These are phyloP conservation scores for Ustilaginoidea virens DNA, from an alignment of 2,329 filamentous ascomycete species.

Conservation along the genomic window DNA sequence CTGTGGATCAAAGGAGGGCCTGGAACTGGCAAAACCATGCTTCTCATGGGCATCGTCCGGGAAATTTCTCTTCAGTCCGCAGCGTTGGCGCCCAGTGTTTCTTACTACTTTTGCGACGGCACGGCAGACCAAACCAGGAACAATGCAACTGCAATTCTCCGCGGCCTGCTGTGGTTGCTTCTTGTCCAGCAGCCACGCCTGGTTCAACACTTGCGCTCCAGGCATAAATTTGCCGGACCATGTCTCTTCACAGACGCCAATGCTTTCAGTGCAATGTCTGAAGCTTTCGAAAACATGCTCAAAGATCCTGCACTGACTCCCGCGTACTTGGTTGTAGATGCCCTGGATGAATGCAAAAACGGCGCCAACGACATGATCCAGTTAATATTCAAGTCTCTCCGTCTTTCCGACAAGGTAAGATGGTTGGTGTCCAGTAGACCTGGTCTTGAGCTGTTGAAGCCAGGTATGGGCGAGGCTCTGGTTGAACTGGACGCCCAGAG, in stretches of 20 bases:
- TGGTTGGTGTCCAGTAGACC: conserved; percentile 27
- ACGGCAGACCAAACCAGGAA: conserved; percentile 16
- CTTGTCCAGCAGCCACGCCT: conserved; percentile 13
- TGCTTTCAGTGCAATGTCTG: conserved; percentile 15
- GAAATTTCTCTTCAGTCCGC: conserved; percentile 8
- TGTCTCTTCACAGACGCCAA: conserved; percentile 22
- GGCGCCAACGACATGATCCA: conserved; percentile 18
- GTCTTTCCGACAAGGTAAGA: conserved; percentile 15
- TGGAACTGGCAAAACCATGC: conserved; percentile 23
- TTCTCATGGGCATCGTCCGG: conserved; percentile 15
- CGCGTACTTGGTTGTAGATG: conserved; percentile 28
- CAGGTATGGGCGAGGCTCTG: conserved; percentile 16
- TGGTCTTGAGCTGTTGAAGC: conserved; percentile 11
- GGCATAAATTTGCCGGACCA: conserved; percentile 17
- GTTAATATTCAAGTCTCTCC: conserved; percentile 16
- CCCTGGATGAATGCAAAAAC: conserved; percentile 29
- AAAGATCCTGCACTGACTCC: conserved; percentile 16
- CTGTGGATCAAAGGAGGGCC: conserved; percentile 20
- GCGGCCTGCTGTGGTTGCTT: conserved; percentile 24
- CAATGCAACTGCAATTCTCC: conserved; percentile 19
- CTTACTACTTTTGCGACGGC: conserved; percentile 26
- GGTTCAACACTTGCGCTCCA: conserved; percentile 18
- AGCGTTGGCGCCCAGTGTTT: conserved; percentile 5
- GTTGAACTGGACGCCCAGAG: conserved; percentile 22
- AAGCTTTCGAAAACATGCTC: conserved; percentile 26